phyloP scores from a whole-genome alignment of 2,329 filamentous ascomycete genomes.

The Cercospora nicotianae region DNA sequence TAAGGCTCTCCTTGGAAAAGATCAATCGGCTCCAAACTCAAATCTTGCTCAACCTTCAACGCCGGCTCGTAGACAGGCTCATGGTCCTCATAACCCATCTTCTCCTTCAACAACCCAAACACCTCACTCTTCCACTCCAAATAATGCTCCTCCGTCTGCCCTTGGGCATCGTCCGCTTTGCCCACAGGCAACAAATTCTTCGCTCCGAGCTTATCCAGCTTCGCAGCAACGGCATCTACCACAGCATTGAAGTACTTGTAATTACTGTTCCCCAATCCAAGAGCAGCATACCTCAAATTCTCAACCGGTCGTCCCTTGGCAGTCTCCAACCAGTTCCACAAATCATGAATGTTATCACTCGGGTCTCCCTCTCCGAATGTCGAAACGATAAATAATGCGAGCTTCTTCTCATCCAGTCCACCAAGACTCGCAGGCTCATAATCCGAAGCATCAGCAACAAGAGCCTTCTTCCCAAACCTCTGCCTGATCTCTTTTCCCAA shows the following conservation, averaged over 20 bases:
- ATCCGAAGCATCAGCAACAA: background rate
- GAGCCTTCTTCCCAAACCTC: background rate
- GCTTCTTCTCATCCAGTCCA: background rate
- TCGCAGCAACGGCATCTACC: conserved; percentile 40
- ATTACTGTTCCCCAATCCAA: conserved; percentile 50
- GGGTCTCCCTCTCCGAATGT: conserved; percentile 37
- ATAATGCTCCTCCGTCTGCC: conserved; percentile 48
- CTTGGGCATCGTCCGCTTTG: conserved; percentile 45
- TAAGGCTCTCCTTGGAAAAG: conserved; percentile 35
- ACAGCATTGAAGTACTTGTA: conserved; percentile 51
- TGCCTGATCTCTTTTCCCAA: background rate
- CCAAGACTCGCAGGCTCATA: background rate
- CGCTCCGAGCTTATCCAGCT: conserved; percentile 40
- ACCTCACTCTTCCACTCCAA: conserved; percentile 45
- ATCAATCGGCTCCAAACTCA: conserved; percentile 30
- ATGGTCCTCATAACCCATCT: conserved; percentile 39
- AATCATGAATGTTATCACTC: conserved; percentile 53
- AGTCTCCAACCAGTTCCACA: conserved; percentile 38
- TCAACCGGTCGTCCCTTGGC: conserved; percentile 21
- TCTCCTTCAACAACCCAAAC: conserved; percentile 36
- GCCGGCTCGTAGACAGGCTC: conserved; percentile 40
- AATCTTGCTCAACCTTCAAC: conserved; percentile 34
- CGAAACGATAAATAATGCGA: conserved; percentile 34
- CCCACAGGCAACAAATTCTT: conserved; percentile 37
- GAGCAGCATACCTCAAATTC: conserved; percentile 43